These are phyloP conservation scores for Cordyceps tenuipes DNA, from an alignment of 2,329 filamentous ascomycete species.

Conservation along the genomic window DNA sequence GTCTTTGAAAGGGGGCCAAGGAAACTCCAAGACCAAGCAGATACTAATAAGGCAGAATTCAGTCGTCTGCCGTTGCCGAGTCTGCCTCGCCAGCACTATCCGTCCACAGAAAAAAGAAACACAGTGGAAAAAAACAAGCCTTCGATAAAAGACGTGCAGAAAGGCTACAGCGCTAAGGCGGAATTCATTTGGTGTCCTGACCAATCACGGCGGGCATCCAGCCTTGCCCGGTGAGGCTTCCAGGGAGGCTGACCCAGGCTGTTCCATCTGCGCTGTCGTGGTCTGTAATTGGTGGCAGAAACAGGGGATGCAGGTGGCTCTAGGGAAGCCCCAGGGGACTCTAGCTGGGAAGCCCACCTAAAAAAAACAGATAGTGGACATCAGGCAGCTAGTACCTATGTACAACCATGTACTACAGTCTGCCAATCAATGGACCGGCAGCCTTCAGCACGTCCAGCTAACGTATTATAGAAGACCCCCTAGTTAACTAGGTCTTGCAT, in stretches of 20 bases:
- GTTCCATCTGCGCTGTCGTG: background rate
- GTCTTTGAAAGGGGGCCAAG: background rate
- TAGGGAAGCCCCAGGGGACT: background rate
- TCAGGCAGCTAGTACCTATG: too few species aligned
- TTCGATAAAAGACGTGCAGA: background rate
- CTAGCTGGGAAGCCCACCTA: background rate
- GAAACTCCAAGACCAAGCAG: background rate
- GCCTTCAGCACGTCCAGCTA: too few species aligned
- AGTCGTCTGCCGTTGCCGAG: background rate
- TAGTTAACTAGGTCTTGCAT: too few species aligned
- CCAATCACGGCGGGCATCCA: constrained; percentile 3
- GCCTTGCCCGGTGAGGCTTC: constrained; percentile 7
- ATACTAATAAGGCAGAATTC: background rate
- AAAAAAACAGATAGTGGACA: too few species aligned
- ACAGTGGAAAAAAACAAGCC: too few species aligned
- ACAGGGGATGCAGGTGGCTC: too few species aligned
- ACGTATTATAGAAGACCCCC: too few species aligned
- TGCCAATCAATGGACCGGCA: too few species aligned
- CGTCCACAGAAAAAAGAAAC: background rate
- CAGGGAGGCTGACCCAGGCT: constrained; percentile 3
- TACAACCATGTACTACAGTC: too few species aligned
- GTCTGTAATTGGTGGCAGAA: background rate
- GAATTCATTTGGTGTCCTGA: constrained; percentile 3
- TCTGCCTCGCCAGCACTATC: constrained; percentile 6
- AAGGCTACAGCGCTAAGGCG: constrained; percentile 7